Evolutionary conservation across 495 filamentous ascomycete species (phyloP).

Genomic region (Rhizodiscina lignyota): DNA sequence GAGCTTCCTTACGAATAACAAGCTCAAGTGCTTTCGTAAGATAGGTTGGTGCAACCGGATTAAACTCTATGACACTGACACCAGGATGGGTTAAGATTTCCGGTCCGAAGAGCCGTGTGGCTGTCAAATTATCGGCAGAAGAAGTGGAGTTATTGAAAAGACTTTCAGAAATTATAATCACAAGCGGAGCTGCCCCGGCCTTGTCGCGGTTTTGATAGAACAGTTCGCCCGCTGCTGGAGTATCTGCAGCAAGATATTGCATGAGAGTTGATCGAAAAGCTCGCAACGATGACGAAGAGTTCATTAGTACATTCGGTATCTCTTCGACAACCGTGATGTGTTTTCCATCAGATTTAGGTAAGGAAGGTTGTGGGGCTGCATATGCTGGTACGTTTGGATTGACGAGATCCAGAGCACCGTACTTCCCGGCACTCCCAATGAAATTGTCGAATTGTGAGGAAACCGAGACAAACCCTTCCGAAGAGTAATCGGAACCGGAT

Average conservation of each 20-base stretch:
- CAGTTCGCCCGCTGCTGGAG: slow-evolving; percentile 25
- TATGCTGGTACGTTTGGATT: slow-evolving; percentile 1
- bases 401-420: slow-evolving; percentile 36
- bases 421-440: slow-evolving; percentile 58
- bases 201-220: slow-evolving; percentile 7
- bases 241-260: slow-evolving; percentile 50
- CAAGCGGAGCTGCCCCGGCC: slow-evolving; percentile 33
- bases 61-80: slow-evolving; percentile 71
- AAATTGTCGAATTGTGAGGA: slow-evolving; percentile 82
- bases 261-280: slow-evolving; percentile 62
- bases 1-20: slow-evolving; percentile 65
- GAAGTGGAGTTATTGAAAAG: slow-evolving; percentile 58
- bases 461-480: slow-evolving; percentile 44
- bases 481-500: slow-evolving; percentile 34
- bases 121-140: slow-evolving; percentile 74
- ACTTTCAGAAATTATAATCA: slow-evolving; percentile 85
- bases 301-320: slow-evolving; percentile 69
- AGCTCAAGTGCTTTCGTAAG: slow-evolving; percentile 68
- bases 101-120: slow-evolving; percentile 70
- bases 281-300: slow-evolving; percentile 45
- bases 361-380: slow-evolving; percentile 13
- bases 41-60: slow-evolving; percentile 74
- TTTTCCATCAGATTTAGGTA: slow-evolving; percentile 15
- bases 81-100: slow-evolving; percentile 65
- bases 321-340: slow-evolving; percentile 80